Evolutionary conservation across 164 flowering plant genomes (phyloP).

Genomic region (Magnolia officinalis): DNA sequence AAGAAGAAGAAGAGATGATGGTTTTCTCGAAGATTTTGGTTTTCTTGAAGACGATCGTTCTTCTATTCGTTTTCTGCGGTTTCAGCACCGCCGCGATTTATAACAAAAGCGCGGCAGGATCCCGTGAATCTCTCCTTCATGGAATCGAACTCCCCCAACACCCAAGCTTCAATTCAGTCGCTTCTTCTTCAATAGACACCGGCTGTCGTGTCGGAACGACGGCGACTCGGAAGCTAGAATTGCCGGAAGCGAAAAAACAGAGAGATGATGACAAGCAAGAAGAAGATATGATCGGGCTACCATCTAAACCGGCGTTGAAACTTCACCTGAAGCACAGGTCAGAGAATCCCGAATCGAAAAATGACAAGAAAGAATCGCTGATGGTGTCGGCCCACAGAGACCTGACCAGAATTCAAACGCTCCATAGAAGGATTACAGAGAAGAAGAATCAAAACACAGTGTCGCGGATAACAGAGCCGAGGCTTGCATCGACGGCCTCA

Average conservation of each 20-base stretch:
- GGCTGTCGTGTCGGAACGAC: slow-evolving; percentile 28
- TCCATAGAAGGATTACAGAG: slow-evolving; percentile 48
- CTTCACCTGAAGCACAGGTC: slow-evolving; percentile 45
- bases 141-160: slow-evolving; percentile 56
- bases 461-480: slow-evolving; percentile 23
- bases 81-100: slow-evolving; percentile 16
- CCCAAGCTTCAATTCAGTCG: slow-evolving; percentile 45
- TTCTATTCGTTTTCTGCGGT: slow-evolving; percentile 19
- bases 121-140: slow-evolving; percentile 35
- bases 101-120: slow-evolving; percentile 11
- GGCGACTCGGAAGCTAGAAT: slow-evolving; percentile 1
- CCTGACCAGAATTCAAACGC: slow-evolving; percentile 54
- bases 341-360: slow-evolving; percentile 2
- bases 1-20: slow-evolving; percentile 24
- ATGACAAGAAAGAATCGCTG: slow-evolving; percentile 30
- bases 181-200: slow-evolving; percentile 25
- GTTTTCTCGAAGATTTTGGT: slow-evolving; percentile 9
- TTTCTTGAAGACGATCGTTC: slow-evolving; percentile 7
- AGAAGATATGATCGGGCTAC: background rate
- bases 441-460: slow-evolving; percentile 51
- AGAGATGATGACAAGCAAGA: slow-evolving; percentile 12
- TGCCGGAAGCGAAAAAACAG: background rate
- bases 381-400: slow-evolving; percentile 41
- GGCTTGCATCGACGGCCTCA: slow-evolving; percentile 16
- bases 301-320: slow-evolving; percentile 30